phyloP scores from a whole-genome alignment of 371 early-diverging fungal genomes.

The Phascolomyces articulosus region DNA sequence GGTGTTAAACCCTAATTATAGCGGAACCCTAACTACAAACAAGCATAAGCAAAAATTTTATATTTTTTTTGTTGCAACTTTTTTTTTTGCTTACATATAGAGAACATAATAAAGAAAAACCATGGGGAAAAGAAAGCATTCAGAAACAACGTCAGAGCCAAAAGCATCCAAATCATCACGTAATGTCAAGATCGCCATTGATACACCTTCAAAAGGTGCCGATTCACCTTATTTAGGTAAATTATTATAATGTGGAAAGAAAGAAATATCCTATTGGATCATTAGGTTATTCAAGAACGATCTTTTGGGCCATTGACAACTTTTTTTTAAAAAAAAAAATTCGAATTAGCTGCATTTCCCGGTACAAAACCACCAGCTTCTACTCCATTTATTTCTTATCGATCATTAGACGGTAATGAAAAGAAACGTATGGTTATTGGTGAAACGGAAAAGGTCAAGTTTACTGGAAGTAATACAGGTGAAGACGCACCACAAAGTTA shows the following conservation, averaged over 20 bases:
- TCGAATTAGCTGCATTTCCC: conserved; percentile 40
- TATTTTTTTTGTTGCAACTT: conserved; percentile 3
- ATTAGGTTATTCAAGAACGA: no score
- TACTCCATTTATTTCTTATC: conserved; percentile 35
- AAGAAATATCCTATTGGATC: no score
- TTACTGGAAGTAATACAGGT: conserved; percentile 71
- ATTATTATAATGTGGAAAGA: no score
- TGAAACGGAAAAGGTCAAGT: conserved; percentile 77
- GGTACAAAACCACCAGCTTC: conserved; percentile 41
- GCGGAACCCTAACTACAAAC: no score
- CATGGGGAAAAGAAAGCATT: conserved; percentile 26
- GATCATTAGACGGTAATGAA: conserved; percentile 19
- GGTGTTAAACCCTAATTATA: no score
- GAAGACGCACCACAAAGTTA: conserved; percentile 46
- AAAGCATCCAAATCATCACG: conserved; percentile 2
- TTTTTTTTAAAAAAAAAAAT: background rate
- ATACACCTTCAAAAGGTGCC: conserved; percentile 5
- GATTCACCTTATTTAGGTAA: conserved; percentile 45
- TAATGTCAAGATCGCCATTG: conserved; percentile 17
- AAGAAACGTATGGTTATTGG: conserved; percentile 56
- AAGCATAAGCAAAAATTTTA: background rate
- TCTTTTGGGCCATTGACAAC: no score
- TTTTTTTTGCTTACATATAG: no score
- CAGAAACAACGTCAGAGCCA: conserved; percentile 6
- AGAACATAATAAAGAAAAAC: background rate